Evolutionary conservation across 352 stramenopile genomes (phyloP).

Genomic region (Aphanomyces astaci): DNA sequence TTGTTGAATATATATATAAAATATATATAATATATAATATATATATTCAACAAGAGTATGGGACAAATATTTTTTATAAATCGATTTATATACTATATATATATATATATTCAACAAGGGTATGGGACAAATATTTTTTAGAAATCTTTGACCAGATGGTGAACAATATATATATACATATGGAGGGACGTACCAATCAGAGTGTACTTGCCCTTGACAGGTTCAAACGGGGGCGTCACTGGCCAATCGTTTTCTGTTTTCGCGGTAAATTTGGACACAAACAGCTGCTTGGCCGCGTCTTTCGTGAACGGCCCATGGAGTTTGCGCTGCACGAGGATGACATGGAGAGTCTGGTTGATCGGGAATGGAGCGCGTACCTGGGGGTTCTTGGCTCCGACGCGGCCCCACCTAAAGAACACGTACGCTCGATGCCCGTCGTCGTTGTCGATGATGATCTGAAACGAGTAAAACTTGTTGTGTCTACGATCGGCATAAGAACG

Average conservation of each 20-base stretch:
- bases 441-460: slow-evolving; percentile 50
- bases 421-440: slow-evolving; percentile 27
- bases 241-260: slow-evolving; percentile 67
- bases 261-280: slow-evolving; percentile 52
- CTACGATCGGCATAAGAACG: slow-evolving; percentile 27
- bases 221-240: slow-evolving; percentile 36
- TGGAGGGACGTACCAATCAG: slow-evolving; percentile 58
- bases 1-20: too few species aligned
- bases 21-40: too few species aligned
- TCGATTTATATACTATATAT: too few species aligned
- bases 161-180: too few species aligned
- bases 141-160: too few species aligned
- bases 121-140: too few species aligned
- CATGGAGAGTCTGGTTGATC: background rate
- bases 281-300: slow-evolving; percentile 43
- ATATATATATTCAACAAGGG: too few species aligned
- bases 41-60: background rate
- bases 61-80: too few species aligned
- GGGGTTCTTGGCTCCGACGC: slow-evolving; percentile 54
- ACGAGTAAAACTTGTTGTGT: slow-evolving; percentile 77
- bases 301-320: slow-evolving; percentile 27
- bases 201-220: slow-evolving; percentile 47
- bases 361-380: slow-evolving; percentile 29
- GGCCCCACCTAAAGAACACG: slow-evolving; percentile 63
- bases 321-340: slow-evolving; percentile 1